Evolutionary conservation across 441 rosid genomes (phyloP).

Genomic region (Populus tomentosa): DNA sequence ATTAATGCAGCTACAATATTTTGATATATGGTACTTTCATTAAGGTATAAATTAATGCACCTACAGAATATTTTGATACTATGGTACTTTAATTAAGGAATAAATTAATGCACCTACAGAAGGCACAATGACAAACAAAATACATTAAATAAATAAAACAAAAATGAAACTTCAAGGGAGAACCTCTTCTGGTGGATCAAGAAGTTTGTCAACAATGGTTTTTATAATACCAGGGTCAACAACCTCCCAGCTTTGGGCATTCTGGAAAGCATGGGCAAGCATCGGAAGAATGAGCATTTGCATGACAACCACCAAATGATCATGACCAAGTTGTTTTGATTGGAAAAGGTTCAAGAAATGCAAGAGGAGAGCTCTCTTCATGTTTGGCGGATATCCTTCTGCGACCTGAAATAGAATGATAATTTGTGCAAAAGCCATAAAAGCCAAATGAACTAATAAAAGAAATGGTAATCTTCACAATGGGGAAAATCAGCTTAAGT

Average conservation of each 20-base stretch:
- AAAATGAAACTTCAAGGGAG: not conserved
- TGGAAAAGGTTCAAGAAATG: slow-evolving; percentile 92
- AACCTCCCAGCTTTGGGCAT: slow-evolving; percentile 91
- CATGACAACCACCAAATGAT: slow-evolving; percentile 93
- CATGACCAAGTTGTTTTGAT: slow-evolving; percentile 82
- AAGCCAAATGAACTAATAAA: not conserved
- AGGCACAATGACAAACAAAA: not conserved
- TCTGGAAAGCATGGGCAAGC: slow-evolving; percentile 95
- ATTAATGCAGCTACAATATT: too few relatives aligned
- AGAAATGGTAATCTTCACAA: not conserved
- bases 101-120: not conserved
- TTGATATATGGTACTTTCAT: too few relatives aligned
- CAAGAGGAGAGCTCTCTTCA: slow-evolving; percentile 76
- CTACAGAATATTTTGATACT: too few relatives aligned
- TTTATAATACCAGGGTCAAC: slow-evolving; percentile 81
- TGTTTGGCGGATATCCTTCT: slow-evolving; percentile 78
- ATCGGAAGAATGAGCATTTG: slow-evolving; percentile 99
- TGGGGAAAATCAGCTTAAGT: slow-evolving; percentile 17
- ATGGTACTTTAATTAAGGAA: too few relatives aligned
- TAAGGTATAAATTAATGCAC: too few relatives aligned
- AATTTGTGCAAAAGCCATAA: slow-evolving; percentile 1
- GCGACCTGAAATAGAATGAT: slow-evolving; percentile 63
- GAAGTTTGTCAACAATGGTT: slow-evolving; percentile 96
- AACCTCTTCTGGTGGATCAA: slow-evolving; percentile 99
- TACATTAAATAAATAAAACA: slow-evolving; percentile 2